Percentiles rank a stretch among this genome's conserved stretches.
These are phyloP conservation scores for Komagataea norvegica DNA, from an alignment of 1,139 yeast species.

Conservation along the genomic window DNA sequence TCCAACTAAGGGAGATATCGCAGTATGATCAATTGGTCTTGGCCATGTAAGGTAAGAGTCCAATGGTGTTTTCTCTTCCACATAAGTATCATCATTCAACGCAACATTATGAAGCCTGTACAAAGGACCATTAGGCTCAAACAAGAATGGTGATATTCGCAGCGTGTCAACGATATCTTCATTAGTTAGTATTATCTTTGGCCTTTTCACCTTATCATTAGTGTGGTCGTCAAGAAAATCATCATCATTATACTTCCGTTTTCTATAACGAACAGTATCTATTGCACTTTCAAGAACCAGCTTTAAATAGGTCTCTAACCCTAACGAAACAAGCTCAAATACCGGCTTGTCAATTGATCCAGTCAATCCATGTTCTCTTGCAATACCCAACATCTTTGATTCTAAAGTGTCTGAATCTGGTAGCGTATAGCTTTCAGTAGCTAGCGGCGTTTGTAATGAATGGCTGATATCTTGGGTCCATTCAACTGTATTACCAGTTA, in stretches of 20 bases:
- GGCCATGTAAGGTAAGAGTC: slow-evolving; percentile 35
- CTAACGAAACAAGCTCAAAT: slow-evolving; percentile 71
- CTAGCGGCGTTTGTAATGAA: slow-evolving; percentile 81
- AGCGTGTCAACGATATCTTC: slow-evolving; percentile 66
- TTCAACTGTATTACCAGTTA: slow-evolving; percentile 52
- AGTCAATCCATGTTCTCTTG: slow-evolving; percentile 88
- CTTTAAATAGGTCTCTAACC: slow-evolving; percentile 75
- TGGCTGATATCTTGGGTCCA: slow-evolving; percentile 94
- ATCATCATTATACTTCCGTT: slow-evolving; percentile 46
- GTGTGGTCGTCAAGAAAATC: slow-evolving; percentile 27
- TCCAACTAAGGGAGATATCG: slow-evolving; percentile 8
- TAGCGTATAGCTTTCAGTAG: slow-evolving; percentile 72
- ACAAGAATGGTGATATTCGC: slow-evolving; percentile 58
- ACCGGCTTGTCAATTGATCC: slow-evolving; percentile 73
- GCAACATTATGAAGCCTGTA: slow-evolving; percentile 47
- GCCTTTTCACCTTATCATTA: slow-evolving; percentile 11
- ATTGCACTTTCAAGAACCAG: slow-evolving; percentile 70
- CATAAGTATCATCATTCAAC: slow-evolving; percentile 54
- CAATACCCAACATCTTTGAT: slow-evolving; percentile 71
- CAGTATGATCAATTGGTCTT: slow-evolving; percentile 9
- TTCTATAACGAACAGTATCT: slow-evolving; percentile 62
- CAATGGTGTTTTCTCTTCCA: slow-evolving; percentile 38
- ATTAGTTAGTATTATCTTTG: slow-evolving; percentile 45
- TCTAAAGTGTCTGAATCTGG: slow-evolving; percentile 76
- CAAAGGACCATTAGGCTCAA: slow-evolving; percentile 63